phyloP scores from a whole-genome alignment of 2,329 filamentous ascomycete species.

The Penicillium janthinellum region DNA sequence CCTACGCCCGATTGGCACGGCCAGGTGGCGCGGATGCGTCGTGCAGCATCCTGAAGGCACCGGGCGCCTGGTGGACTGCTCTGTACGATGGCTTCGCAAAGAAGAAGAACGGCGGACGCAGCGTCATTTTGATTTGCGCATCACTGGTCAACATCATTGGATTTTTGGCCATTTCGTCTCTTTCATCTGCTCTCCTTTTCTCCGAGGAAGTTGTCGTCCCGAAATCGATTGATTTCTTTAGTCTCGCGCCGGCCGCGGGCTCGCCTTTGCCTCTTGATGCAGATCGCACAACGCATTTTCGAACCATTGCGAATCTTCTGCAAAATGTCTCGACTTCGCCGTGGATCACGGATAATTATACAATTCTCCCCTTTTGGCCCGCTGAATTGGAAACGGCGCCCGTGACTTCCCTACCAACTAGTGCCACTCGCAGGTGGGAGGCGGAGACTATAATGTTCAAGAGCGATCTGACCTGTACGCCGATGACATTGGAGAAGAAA shows the following conservation, averaged over 20 bases:
- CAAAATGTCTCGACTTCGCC: constrained; percentile 32
- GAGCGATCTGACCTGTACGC: constrained; percentile 16
- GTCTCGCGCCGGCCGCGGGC: background rate
- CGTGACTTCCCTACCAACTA: constrained; percentile 7
- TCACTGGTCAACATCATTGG: constrained; percentile 16
- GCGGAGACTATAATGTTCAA: constrained; percentile 23
- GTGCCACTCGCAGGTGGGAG: constrained; percentile 15
- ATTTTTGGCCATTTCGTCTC: constrained; percentile 18
- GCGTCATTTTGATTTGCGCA: constrained; percentile 12
- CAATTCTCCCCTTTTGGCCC: constrained; percentile 30
- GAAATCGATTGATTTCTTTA: constrained; percentile 4
- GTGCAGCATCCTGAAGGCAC: constrained; percentile 20
- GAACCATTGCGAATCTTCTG: constrained; percentile 26
- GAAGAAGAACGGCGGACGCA: constrained; percentile 16
- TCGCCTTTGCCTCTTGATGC: constrained; percentile 20
- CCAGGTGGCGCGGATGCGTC: constrained; percentile 17
- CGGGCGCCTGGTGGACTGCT: constrained; percentile 28
- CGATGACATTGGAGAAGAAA: constrained; percentile 14
- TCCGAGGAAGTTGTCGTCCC: constrained; percentile 14
- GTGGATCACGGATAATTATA: constrained; percentile 31
- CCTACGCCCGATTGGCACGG: constrained; percentile 26
- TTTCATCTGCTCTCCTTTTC: constrained; percentile 18
- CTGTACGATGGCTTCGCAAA: constrained; percentile 19
- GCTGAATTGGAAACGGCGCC: background rate
- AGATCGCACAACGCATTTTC: constrained; percentile 26